Base-by-base conservation (phyloP, 768 basidiomycete genomes). In the Amanita rubescens region DNA sequence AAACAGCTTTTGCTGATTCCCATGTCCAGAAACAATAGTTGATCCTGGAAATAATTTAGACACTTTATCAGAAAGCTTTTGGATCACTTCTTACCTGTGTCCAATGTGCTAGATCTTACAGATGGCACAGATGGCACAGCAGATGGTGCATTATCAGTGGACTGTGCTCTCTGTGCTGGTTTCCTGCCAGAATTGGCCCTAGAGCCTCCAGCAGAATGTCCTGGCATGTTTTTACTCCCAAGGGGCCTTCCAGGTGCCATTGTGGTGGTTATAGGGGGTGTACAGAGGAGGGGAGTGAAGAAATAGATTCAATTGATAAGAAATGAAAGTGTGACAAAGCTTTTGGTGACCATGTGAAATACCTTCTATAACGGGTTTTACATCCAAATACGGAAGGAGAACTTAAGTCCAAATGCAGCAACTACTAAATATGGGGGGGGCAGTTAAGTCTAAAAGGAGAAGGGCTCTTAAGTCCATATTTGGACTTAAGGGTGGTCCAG, bases 151-250 rank as follows among this genome's bases (percentile, higher is more conserved):
- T 38, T 17, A 20, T 35, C 14, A 19, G 15, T 32, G 17, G 32
- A 25, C n/a, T 42, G n/a, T 14, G 3, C 22, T 37, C 20, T 45
- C 14, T 35, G 42, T 22, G 20, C 22, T 43, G 17, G 48, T 41
- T 51, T 49, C 20, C 56, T 47, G 14, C 57, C 54, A 4, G 57
- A 46, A 49, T 54, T 54, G 19, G 45, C 45, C 43, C 57, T 57
- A 12, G n/a, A 17, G 39, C 57, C 57, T 49, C 57, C 57, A 30
- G 57, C 57, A 46, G n/a, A 9, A 52, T 58, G 55, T 39, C 50
- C 57, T 24, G 55, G 49, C 39, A 45, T 32, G 47, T 58, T 58
- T 30, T 30, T 34, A 41, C 10, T 52, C 12, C 55, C 55, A n/a
- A 45, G 20, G 41, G 57, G 57, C 20, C 55, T 51, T 48, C 57